These are phyloP conservation scores for Aurifilum marmelostoma DNA, from an alignment of 2,329 filamentous ascomycete species.

Conservation along the genomic window DNA sequence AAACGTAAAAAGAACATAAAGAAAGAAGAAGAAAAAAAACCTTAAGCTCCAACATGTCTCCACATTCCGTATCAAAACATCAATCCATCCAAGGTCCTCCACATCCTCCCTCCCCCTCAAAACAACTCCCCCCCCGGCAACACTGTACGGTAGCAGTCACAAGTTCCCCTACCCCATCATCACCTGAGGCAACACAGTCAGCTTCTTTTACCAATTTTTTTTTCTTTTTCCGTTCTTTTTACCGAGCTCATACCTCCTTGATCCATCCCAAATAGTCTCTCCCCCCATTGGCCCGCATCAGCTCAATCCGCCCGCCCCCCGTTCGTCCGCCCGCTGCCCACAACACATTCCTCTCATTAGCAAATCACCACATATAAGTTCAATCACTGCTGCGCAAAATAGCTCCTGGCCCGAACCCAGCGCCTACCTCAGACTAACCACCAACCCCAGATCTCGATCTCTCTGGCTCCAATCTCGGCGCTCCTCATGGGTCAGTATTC, in stretches of 20 bases:
- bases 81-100: neutral
- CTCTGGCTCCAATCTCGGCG: neutral
- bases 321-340: neutral
- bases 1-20: neutral
- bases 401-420: neutral
- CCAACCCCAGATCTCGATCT: neutral
- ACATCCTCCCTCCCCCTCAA: too few relatives aligned
- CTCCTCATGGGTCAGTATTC: neutral
- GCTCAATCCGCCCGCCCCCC: too few relatives aligned
- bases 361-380: neutral
- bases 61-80: conserved; percentile 8
- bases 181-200: neutral
- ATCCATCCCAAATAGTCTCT: neutral
- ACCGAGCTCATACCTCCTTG: too few relatives aligned
- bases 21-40: neutral
- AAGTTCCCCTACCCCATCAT: neutral
- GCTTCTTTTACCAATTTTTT: too few relatives aligned
- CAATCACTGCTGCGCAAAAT: neutral
- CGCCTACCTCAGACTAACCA: neutral
- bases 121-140: neutral
- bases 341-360: neutral
- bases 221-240: too few relatives aligned
- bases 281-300: too few relatives aligned
- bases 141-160: neutral
- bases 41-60: conserved; percentile 12